Conservation (phyloP, 305 asterid genomes). For the Nicotiana rustica region DNA sequence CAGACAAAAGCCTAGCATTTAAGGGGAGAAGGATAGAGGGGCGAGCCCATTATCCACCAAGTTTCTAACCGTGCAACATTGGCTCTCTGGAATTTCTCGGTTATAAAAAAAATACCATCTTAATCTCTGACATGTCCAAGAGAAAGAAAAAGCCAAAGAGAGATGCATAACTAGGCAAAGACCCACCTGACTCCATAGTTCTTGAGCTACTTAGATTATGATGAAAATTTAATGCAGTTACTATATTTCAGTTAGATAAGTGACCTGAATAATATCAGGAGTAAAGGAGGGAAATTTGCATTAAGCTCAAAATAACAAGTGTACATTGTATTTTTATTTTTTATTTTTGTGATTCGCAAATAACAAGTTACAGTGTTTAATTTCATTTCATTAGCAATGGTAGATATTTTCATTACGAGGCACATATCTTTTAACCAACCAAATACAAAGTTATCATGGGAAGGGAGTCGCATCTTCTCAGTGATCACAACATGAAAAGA, state of each 20-base stretch:
- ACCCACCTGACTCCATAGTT: not conserved
- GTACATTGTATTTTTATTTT: not conserved
- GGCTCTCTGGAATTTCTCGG: no score
- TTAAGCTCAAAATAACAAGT: not conserved
- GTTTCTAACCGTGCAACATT: no score
- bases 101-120: not conserved
- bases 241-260: slow-evolving; percentile 7
- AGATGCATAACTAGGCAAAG: slow-evolving; percentile 5
- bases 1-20: no score
- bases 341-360: not conserved
- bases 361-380: not conserved
- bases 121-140: not conserved
- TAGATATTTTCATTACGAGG: not conserved
- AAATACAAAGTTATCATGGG: slow-evolving; percentile 1
- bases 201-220: slow-evolving; percentile 2
- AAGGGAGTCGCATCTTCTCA: slow-evolving; percentile 17
- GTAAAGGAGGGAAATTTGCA: not conserved
- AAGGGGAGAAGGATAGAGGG: no score
- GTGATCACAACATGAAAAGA: not conserved
- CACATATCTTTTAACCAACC: not conserved
- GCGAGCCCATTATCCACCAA: no score
- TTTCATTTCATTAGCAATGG: not conserved
- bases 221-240: not conserved
- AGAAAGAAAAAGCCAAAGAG: slow-evolving; percentile 24
- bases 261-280: not conserved